Conservation (phyloP, 495 filamentous ascomycete genomes). For the Entonaema liquescens region DNA sequence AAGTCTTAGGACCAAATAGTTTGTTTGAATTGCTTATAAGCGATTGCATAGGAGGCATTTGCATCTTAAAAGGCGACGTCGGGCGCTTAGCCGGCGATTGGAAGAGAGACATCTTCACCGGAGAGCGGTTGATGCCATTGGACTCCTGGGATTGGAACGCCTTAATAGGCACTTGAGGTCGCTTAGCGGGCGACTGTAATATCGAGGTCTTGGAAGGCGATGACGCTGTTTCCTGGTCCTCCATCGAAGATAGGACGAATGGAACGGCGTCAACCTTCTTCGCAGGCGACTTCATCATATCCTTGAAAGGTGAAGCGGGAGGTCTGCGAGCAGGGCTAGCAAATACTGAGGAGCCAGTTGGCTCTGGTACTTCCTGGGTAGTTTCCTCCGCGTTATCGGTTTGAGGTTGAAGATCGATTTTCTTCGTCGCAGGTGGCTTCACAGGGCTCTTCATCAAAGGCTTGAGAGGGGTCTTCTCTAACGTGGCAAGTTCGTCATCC, state of each 20-base stretch:
- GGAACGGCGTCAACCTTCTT: conserved; percentile 61
- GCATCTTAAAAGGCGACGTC: conserved; percentile 41
- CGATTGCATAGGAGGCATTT: conserved; percentile 12
- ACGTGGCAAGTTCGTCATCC: conserved; percentile 63
- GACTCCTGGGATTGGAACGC: conserved; percentile 43
- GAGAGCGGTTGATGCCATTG: conserved; percentile 26
- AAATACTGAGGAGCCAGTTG: conserved; percentile 45
- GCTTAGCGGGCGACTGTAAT: conserved; percentile 60
- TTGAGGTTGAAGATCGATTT: conserved; percentile 29
- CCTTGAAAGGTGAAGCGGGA: conserved; percentile 58
- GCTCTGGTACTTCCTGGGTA: conserved; percentile 24
- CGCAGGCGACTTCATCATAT: conserved; percentile 56
- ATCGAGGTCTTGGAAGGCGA: conserved; percentile 52
- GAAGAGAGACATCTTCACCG: conserved; percentile 40
- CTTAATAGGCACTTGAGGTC: conserved; percentile 55
- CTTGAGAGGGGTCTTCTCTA: conserved; percentile 58
- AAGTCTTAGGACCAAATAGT: conserved; percentile 24
- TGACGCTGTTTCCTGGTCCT: conserved; percentile 24
- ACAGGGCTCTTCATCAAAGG: conserved; percentile 59
- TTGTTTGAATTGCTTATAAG: conserved; percentile 1
- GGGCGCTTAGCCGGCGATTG: conserved; percentile 40
- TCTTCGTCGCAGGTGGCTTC: conserved; percentile 49
- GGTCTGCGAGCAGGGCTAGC: conserved; percentile 59
- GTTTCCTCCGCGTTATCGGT: conserved; percentile 40
- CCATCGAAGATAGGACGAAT: conserved; percentile 56